These are phyloP conservation scores for Cotoneaster glaucophyllus DNA, from an alignment of 306 rosid genomes.

Conservation along the genomic window DNA sequence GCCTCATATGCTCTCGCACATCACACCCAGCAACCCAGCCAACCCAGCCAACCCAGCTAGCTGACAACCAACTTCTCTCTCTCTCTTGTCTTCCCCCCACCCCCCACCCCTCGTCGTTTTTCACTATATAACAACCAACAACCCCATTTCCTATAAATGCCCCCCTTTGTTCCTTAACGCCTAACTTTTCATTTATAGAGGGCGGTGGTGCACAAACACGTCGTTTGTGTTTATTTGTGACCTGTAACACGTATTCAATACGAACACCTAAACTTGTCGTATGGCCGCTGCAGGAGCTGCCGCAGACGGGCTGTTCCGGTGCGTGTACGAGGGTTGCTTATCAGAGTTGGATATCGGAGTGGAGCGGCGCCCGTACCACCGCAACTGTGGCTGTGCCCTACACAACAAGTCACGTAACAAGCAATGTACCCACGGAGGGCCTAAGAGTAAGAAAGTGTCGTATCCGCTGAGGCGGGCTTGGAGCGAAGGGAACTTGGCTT, in stretches of 20 bases:
- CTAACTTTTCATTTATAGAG: neutral
- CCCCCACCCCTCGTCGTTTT: neutral
- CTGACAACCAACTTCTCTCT: neutral
- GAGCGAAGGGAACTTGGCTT: slow-evolving; percentile 44
- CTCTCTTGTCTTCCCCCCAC: neutral
- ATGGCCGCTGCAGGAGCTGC: slow-evolving; percentile 17
- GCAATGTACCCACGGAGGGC: slow-evolving; percentile 15
- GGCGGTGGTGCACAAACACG: neutral
- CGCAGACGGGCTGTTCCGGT: slow-evolving; percentile 25
- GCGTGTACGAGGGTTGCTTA: slow-evolving; percentile 55
- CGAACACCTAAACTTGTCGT: neutral
- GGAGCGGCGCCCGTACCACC: slow-evolving; percentile 63
- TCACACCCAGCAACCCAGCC: neutral
- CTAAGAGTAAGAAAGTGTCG: slow-evolving; percentile 31
- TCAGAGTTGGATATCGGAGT: slow-evolving; percentile 34
- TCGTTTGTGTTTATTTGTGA: neutral
- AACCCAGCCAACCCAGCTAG: slow-evolving; percentile 3
- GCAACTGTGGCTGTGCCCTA: slow-evolving; percentile 26
- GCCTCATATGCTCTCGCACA: neutral
- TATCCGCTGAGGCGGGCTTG: slow-evolving; percentile 50
- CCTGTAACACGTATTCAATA: neutral
- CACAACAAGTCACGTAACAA: slow-evolving; percentile 6
- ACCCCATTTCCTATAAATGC: neutral
- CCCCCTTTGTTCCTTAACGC: neutral
- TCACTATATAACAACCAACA: neutral